These are phyloP conservation scores for Noccaea caerulescens DNA, from an alignment of 345 rosid genomes.

Conservation along the genomic window DNA sequence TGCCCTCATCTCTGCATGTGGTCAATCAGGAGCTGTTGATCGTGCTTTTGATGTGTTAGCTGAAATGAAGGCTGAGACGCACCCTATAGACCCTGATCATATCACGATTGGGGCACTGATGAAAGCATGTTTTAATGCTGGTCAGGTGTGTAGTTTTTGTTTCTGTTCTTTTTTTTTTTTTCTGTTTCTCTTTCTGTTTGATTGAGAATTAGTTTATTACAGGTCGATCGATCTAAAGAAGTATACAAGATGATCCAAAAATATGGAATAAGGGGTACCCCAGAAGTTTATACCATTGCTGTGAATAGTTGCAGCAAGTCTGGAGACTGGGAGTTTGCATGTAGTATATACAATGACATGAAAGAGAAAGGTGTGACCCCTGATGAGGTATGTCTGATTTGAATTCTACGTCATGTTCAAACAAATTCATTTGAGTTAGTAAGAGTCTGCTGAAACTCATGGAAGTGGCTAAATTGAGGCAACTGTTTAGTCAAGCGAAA, in stretches of 20 bases:
- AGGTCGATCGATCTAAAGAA: constrained; percentile 85
- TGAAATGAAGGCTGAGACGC: constrained; percentile 84
- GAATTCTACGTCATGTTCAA: background rate
- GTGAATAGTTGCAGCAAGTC: constrained; percentile 78
- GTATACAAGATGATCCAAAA: constrained; percentile 75
- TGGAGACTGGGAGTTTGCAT: constrained; percentile 89
- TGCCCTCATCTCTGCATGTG: constrained; percentile 97
- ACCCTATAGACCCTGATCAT: constrained; percentile 96
- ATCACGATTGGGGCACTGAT: constrained; percentile 87
- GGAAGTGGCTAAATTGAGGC: constrained; percentile 21
- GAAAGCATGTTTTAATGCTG: constrained; percentile 86
- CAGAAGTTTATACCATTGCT: constrained; percentile 91
- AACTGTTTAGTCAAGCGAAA: background rate
- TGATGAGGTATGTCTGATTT: constrained; percentile 67
- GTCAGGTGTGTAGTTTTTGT: constrained; percentile 62
- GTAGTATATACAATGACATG: constrained; percentile 73
- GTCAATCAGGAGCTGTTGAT: constrained; percentile 93
- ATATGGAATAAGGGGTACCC: constrained; percentile 81
- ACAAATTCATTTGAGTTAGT: constrained; percentile 11
- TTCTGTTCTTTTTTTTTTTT: constrained; percentile 15
- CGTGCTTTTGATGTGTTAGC: constrained; percentile 98
- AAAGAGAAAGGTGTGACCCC: constrained; percentile 69
- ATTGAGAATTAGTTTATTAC: constrained; percentile 38
- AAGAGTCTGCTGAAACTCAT: constrained; percentile 5
- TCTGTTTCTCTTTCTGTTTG: constrained; percentile 9